Conservation (phyloP, 768 basidiomycete genomes). For the Boletus vermiculosoides region DNA sequence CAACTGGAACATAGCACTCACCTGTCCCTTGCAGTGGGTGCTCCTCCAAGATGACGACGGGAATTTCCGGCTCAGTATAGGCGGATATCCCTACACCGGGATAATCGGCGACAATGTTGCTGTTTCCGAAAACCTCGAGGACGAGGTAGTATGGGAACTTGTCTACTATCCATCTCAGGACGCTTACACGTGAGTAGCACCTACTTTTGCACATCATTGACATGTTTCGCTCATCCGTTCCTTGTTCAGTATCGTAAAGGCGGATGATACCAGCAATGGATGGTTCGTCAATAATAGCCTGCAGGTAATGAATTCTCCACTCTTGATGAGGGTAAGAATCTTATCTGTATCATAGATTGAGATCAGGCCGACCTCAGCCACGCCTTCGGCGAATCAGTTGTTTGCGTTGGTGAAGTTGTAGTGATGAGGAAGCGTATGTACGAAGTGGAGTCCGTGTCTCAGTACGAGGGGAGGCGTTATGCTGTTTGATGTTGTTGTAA, state of each 20-base stretch:
- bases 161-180: rapidly evolving
- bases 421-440: not conserved
- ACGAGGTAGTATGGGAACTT: not conserved
- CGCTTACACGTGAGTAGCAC: not conserved
- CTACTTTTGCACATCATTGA: not conserved
- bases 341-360: not conserved
- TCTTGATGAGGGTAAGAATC: not conserved
- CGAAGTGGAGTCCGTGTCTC: not conserved
- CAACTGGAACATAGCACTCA: not conserved
- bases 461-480: not conserved
- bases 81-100: not conserved
- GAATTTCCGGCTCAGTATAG: not conserved
- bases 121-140: not conserved
- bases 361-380: not conserved
- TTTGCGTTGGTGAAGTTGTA: rapidly evolving
- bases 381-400: not conserved
- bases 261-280: not conserved
- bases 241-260: not conserved
- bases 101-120: not conserved
- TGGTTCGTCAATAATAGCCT: not conserved
- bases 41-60: not conserved
- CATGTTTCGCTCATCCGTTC: not conserved
- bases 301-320: not conserved
- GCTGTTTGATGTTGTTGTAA: not conserved
- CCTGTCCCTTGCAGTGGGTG: not conserved